Evolutionary conservation across 2,329 filamentous ascomycete species (phyloP).

Genomic region (Paramyrothecium sp.): DNA sequence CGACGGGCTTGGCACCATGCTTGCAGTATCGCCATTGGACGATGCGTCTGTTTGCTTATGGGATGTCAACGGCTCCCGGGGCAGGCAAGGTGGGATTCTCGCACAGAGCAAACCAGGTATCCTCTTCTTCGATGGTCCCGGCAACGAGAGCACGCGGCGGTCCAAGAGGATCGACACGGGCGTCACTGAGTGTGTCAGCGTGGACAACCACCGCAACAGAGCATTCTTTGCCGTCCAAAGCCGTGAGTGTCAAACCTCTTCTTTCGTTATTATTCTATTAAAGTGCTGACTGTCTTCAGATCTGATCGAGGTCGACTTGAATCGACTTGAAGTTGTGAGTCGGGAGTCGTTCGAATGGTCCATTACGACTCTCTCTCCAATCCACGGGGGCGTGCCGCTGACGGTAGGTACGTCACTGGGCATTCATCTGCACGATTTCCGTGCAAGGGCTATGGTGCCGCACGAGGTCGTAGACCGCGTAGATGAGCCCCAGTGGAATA

Average conservation of each 20-base stretch:
- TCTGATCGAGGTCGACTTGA: conserved; percentile 79
- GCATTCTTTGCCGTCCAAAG: conserved; percentile 81
- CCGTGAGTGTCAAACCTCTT: conserved; percentile 39
- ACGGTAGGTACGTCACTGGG: conserved; percentile 82
- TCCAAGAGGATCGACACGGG: conserved; percentile 69
- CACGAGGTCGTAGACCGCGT: conserved; percentile 35
- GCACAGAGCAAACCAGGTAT: conserved; percentile 66
- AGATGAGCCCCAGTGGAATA: conserved; percentile 18
- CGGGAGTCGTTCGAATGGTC: conserved; percentile 75
- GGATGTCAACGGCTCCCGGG: conserved; percentile 64
- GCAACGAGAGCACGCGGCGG: conserved; percentile 41
- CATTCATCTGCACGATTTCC: conserved; percentile 79
- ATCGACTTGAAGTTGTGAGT: conserved; percentile 67
- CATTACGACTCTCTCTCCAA: conserved; percentile 78
- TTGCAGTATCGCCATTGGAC: conserved; percentile 75
- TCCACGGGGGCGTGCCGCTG: conserved; percentile 65
- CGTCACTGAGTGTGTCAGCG: conserved; percentile 78
- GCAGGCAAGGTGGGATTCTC: conserved; percentile 59
- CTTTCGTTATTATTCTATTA: background rate
- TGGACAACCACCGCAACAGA: conserved; percentile 65
- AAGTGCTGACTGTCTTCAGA: conserved; percentile 25
- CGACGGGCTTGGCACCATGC: conserved; percentile 38
- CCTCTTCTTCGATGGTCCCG: conserved; percentile 56
- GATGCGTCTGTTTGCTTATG: conserved; percentile 87
- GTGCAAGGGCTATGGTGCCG: conserved; percentile 38